Percentiles rank a stretch among this genome's conserved stretches.
These are phyloP conservation scores for Pleurotus citrinopileatus DNA, from an alignment of 768 basidiomycete species.

Conservation along the genomic window DNA sequence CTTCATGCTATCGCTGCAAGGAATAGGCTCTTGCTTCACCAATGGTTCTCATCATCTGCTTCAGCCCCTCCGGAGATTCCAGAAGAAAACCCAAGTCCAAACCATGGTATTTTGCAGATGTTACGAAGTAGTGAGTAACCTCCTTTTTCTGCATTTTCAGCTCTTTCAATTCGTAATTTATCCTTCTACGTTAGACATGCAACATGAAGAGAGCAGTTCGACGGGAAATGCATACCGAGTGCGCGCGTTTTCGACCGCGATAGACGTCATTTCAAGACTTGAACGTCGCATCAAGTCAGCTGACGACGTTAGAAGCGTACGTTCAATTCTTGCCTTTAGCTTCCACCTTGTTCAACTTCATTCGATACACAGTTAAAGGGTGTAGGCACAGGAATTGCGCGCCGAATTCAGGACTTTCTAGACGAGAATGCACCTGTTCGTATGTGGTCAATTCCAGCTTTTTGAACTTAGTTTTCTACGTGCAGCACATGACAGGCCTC, in stretches of 20 bases:
- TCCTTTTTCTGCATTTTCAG: not conserved
- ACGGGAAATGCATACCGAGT: constrained; percentile 46
- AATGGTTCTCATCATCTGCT: not conserved
- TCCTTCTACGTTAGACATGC: constrained; percentile 30
- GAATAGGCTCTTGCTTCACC: not conserved
- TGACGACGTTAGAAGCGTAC: constrained; percentile 37
- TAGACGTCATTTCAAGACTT: constrained; percentile 36
- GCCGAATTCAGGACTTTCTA: constrained; percentile 41
- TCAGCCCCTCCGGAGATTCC: not conserved
- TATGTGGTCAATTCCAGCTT: constrained; percentile 21
- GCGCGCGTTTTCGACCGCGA: constrained; percentile 47
- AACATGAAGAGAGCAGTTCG: constrained; percentile 36
- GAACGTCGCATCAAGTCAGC: constrained; percentile 41
- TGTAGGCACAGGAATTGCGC: constrained; percentile 38
- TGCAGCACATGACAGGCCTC: not conserved
- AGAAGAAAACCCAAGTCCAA: constrained; percentile 25
- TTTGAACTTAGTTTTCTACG: not conserved
- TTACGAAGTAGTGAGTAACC: constrained; percentile 40
- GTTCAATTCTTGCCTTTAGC: constrained; percentile 8
- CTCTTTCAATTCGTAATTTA: constrained; percentile 6
- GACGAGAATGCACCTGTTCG: constrained; percentile 28
- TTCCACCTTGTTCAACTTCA: not conserved
- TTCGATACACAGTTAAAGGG: constrained; percentile 26
- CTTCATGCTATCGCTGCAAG: not conserved
- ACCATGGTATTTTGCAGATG: constrained; percentile 36